Base-by-base conservation (phyloP, 2,329 filamentous ascomycete genomes). In the Paracamarosporium sp. region DNA sequence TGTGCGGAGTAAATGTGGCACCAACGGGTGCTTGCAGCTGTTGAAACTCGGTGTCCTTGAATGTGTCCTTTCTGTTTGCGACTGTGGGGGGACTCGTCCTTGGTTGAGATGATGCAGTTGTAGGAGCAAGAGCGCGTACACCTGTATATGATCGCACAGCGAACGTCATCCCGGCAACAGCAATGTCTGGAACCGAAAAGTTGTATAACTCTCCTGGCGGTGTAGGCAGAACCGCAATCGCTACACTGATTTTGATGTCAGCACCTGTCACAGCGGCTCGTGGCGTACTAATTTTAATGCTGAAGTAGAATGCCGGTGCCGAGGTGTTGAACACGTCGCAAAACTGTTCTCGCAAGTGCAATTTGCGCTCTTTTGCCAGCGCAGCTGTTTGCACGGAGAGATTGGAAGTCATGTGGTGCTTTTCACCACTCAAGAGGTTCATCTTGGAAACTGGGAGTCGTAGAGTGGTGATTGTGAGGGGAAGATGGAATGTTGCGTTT, bases 111-210 rank as follows among this genome's bases (percentile, higher is more conserved):
- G 25, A 40, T 11, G 47, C 27, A 15, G 45, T n/a, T 28, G 43
- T 2, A 41, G 40, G 24, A 15, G 38, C 38, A 27, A 57, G 30
- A 5, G 59, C 27, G 33, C 60, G 60, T 1, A 65, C 20, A 12
- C 62, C 62, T 12, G 53, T 56, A 33, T 63, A 61, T 1, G 60
- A 59, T 1, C 50, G 50, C 12, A 65, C 25, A 1, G 55, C 52
- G 13, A 54, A 50, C 11, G 25, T 43, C n/a, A 65, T 30, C 31
- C 20, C 28, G 2, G n/a, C 38, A 13, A 64, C 30, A 1, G 15
- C 13, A 2, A 66, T 55, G 20, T 63, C 57, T 17, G 61, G 63
- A 8, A 66, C 22, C 11, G 61, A 53, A 50, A 66, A 66, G 27
- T 60, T 64, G 61, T 66, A 66, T 4, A 54, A 28, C 22, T 57